These are phyloP conservation scores for Lichtheimia corymbifera DNA, from an alignment of 371 early-diverging fungal species.

Conservation along the genomic window DNA sequence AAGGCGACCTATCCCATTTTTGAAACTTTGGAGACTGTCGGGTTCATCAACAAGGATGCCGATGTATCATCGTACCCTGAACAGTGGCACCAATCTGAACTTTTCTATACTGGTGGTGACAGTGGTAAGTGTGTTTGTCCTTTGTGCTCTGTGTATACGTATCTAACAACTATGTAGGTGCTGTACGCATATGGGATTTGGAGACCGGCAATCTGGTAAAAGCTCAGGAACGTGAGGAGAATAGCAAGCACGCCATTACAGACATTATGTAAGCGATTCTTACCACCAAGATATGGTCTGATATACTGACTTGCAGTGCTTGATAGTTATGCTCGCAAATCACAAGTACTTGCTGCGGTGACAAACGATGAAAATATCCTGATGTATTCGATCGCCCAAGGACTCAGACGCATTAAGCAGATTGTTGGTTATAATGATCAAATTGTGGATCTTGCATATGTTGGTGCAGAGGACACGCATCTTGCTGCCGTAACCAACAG, in stretches of 20 bases:
- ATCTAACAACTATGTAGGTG: constrained; percentile 27
- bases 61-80: constrained; percentile 35
- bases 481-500: constrained; percentile 92
- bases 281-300: not conserved
- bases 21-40: constrained; percentile 79
- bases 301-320: not conserved
- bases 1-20: constrained; percentile 86
- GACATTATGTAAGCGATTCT: constrained; percentile 55
- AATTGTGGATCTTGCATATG: constrained; percentile 81
- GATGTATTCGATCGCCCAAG: constrained; percentile 62
- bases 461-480: constrained; percentile 71
- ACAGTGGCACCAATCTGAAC: constrained; percentile 43
- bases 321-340: constrained; percentile 52
- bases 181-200: constrained; percentile 76
- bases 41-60: constrained; percentile 53
- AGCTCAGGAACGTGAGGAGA: constrained; percentile 60
- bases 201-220: constrained; percentile 61
- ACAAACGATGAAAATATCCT: constrained; percentile 91
- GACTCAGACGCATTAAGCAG: constrained; percentile 70
- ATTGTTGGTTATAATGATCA: constrained; percentile 96
- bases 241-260: constrained; percentile 67
- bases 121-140: constrained; percentile 41
- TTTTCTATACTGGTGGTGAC: constrained; percentile 88
- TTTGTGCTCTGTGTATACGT: not conserved
- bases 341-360: constrained; percentile 66